phyloP scores from a whole-genome alignment of 306 rosid species.

The Casuarina glauca region DNA sequence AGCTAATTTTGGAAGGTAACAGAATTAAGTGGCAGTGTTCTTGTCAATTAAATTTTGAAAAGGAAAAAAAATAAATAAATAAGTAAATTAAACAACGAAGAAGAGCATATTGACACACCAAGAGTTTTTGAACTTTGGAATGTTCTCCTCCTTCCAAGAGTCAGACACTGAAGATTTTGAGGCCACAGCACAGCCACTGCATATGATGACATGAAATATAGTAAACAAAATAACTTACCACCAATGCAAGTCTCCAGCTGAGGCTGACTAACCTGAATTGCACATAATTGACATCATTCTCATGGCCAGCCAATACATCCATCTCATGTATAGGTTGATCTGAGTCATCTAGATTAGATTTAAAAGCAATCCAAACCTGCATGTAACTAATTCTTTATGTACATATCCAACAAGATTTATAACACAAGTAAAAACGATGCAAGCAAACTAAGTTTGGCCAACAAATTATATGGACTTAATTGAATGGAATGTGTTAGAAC shows the following conservation, averaged over 20 bases:
- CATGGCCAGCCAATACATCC: constrained; percentile 87
- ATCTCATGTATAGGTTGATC: constrained; percentile 73
- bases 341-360: constrained; percentile 52
- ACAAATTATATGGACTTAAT: constrained; percentile 29
- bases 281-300: constrained; percentile 88
- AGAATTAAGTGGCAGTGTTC: not conserved
- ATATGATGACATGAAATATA: constrained; percentile 25
- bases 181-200: constrained; percentile 84
- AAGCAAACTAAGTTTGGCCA: constrained; percentile 23
- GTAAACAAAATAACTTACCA: constrained; percentile 7
- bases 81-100: constrained; percentile 7
- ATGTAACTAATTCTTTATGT: constrained; percentile 29
- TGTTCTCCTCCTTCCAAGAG: constrained; percentile 64
- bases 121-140: constrained; percentile 65
- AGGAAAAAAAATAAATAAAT: not conserved
- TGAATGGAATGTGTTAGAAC: constrained; percentile 22
- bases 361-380: constrained; percentile 88
- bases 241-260: not conserved
- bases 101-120: constrained; percentile 47
- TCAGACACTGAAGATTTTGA: constrained; percentile 63
- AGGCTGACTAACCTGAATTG: constrained; percentile 74
- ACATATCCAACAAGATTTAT: constrained; percentile 30
- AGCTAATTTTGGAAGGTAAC: not conserved
- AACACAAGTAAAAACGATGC: constrained; percentile 23
- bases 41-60: not conserved